Evolutionary conservation across 1,284 basidiomycete genomes (phyloP), one percentile per base, ranked within the genome.

Genomic region (Ceratobasidium sp.): DNA sequence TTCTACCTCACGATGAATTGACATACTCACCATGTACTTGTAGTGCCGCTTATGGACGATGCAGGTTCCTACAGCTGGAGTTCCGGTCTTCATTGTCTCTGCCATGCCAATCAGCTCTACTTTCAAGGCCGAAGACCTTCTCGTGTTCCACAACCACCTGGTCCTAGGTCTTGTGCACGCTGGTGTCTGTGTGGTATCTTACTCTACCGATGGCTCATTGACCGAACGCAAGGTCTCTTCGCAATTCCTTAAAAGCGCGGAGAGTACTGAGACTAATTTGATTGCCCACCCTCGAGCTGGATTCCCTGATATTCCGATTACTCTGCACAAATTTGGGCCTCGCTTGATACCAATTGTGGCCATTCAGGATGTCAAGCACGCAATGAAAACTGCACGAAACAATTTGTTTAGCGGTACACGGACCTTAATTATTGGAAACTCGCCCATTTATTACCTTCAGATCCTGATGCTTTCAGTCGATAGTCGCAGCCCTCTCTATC

Each of bases 301-400:
- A 31, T 37, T 23, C 11, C 1, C 61, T 4, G 49, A 60, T 11
- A 60, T 78, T 20, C 0, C 37, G 3, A 42, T 80, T 28, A 2
- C 13, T 0, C 76, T 81, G 39, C 60, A 69, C 17, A 4, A 79
- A 17, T 49, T 77, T 1, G 68, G 78, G 7, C 37, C 56, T 11
- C 15, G 23, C 13, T 76, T 75, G 5, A 76, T 78, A 0, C 79
- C 79, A 2, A 75, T 82, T 2, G 78, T 77, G 8, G 79, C 82
- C 49, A 67, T 84, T n/a, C 84, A 85, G 78, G 84, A 85, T 76
- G 81, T 83, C 1, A 83, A 84, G 64, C 84, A 85, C 76, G 79
- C 77, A 0, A 75, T 80, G 13, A 85, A 85, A 77, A 84, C 84
- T 1, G 76, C 79, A 23, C 81, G 82, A 0, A 84, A 84, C 78